Conservation (phyloP, 78 protist genomes). For the Dictyostelium brefeldianum region DNA sequence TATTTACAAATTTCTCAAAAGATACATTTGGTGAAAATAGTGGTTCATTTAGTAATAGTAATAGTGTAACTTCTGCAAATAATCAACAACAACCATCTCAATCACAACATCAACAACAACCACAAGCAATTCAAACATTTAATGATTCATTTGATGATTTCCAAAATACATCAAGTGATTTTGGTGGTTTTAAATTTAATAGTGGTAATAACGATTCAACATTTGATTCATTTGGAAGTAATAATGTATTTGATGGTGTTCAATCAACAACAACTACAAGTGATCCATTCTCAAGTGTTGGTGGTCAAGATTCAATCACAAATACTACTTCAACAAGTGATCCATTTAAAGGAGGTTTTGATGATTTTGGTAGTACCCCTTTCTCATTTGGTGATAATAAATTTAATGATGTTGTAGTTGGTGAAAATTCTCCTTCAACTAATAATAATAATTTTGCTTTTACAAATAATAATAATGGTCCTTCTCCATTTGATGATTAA, state of each 20-base stretch:
- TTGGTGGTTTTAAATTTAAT: conserved; percentile 16
- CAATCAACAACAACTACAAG: conserved; percentile 1
- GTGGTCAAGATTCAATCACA: not conserved
- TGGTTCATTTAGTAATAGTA: not conserved
- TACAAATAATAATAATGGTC: not conserved
- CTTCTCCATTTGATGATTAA: conserved; percentile 20
- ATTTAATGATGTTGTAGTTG: conserved; percentile 15
- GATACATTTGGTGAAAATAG: conserved; percentile 24
- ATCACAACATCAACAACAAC: conserved; percentile 21
- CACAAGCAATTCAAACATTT: not conserved
- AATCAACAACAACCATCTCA: not conserved
- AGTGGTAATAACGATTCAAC: not conserved
- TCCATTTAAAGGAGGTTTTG: conserved; percentile 22
- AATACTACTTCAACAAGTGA: not conserved
- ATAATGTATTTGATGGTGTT: not conserved
- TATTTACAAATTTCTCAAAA: not conserved
- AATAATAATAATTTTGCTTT: not conserved
- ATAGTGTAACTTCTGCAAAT: not conserved
- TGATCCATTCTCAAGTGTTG: conserved; percentile 17
- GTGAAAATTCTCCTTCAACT: not conserved
- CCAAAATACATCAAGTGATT: conserved; percentile 13
- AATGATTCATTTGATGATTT: conserved; percentile 30
- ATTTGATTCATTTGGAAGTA: not conserved
- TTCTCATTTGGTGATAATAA: conserved; percentile 11
- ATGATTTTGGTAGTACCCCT: conserved; percentile 16